Evolutionary conservation across 441 rosid species (phyloP).

Genomic region (Pelargonium citronellum): DNA sequence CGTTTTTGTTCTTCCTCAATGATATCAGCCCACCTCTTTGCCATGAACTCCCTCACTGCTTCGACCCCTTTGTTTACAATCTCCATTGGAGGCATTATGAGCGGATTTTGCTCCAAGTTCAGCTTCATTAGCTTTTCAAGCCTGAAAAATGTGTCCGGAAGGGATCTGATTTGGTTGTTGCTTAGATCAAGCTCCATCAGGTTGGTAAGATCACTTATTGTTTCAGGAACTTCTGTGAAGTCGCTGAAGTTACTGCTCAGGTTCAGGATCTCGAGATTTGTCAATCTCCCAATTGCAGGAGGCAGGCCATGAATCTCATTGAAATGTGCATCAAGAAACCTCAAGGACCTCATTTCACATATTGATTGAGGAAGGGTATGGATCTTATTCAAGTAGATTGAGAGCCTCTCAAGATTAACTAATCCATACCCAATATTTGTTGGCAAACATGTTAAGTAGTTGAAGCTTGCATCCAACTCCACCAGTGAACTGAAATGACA

Average conservation of each 20-base stretch:
- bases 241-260: conserved; percentile 56
- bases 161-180: conserved; percentile 56
- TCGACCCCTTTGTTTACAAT: conserved; percentile 45
- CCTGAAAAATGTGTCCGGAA: conserved; percentile 47
- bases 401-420: conserved; percentile 43
- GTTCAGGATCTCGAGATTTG: conserved; percentile 48
- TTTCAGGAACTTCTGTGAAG: conserved; percentile 46
- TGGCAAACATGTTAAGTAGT: conserved; percentile 45
- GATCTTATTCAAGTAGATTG: conserved; percentile 49
- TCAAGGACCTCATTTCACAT: conserved; percentile 44
- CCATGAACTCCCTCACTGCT: conserved; percentile 52
- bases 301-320: conserved; percentile 58
- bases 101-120: conserved; percentile 60
- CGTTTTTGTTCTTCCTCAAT: conserved; percentile 38
- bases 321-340: conserved; percentile 55
- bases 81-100: conserved; percentile 41
- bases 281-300: conserved; percentile 42
- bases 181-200: conserved; percentile 58
- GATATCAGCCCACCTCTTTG: conserved; percentile 42
- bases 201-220: conserved; percentile 44
- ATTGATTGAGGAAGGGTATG: conserved; percentile 44
- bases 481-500: conserved; percentile 38
- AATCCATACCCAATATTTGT: conserved; percentile 52
- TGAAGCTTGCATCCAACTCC: conserved; percentile 61
- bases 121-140: conserved; percentile 45